Evolutionary conservation across 306 rosid species (phyloP), one percentile per base, ranked within the genome.

Genomic region (Acacia acuminata): DNA sequence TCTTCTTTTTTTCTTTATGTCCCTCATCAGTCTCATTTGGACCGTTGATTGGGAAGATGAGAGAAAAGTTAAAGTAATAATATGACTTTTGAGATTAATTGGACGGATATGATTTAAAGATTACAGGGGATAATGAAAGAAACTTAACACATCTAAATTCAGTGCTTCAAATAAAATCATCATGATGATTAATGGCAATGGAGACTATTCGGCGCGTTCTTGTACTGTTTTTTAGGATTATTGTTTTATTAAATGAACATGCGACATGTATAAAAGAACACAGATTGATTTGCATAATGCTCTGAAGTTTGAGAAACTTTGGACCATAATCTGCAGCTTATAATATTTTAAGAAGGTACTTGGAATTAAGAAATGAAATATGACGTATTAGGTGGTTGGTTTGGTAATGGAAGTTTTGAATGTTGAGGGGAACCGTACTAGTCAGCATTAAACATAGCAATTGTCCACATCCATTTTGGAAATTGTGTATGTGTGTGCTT

Each of bases 401-500:
- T 82, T 47, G 56, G 75, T 47, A 22, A 58, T 72, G 84, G 88
- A 75, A 84, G 88, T 61, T 81, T 84, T 84, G 89, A 89, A 87
- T 77, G 85, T 70, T 75, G 83, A n/a, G 79, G 80, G 83, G 88
- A 87, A 83, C 83, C 42, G 42, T 38, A 38, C 42, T 38, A 7
- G 42, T 38, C 42, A 38, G 45, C 48, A 70, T 34, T 79, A 79
- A 86, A 77, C 56, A 80, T 44, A 53, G 79, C 86, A 30, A n/a
- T 48, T 81, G 84, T 87, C 87, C 89, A 85, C 90, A 74, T 90
- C 84, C 85, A 76, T 75, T 90, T 85, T 70, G 84, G 87, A 81
- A 88, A 86, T 83, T 84, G 91, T 85, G 17, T 61, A 13, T 16
- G 65, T 58, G 87, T 61, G 78, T 14, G 82, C 85, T 82, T 79